A percentile compares a stretch with the other conserved stretches of the same genome.
phyloP scores from a whole-genome alignment of 2,329 filamentous ascomycete species.

The Purpureocillium takamizusanense region DNA sequence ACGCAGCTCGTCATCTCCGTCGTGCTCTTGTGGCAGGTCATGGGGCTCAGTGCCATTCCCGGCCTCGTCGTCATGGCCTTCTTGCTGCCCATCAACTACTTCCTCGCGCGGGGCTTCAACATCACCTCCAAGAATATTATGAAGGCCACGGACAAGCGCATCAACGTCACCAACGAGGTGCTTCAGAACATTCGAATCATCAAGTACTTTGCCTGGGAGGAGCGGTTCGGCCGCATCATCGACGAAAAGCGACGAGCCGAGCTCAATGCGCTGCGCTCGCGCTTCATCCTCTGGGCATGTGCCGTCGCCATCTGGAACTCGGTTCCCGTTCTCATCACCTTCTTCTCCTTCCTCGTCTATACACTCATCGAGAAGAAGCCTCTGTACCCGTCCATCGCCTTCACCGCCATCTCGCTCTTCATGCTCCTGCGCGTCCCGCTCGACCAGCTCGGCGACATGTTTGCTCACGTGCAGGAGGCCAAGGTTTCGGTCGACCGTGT shows the following conservation, averaged over 20 bases:
- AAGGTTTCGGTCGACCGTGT: constrained; percentile 96
- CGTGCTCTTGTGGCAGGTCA: constrained; percentile 74
- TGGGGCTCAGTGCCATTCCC: constrained; percentile 88
- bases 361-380: constrained; percentile 84
- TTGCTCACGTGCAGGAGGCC: constrained; percentile 93
- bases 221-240: constrained; percentile 76
- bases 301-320: constrained; percentile 96
- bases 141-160: constrained; percentile 87
- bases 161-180: constrained; percentile 93
- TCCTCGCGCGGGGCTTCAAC: constrained; percentile 77
- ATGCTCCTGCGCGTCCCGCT: constrained; percentile 86
- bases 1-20: constrained; percentile 80
- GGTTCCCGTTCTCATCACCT: constrained; percentile 88
- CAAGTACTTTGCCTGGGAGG: constrained; percentile 98
- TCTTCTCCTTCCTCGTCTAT: constrained; percentile 91
- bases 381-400: constrained; percentile 84
- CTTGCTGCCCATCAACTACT: constrained; percentile 83
- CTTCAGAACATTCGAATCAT: constrained; percentile 97
- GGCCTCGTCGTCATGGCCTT: constrained; percentile 85
- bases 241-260: constrained; percentile 80
- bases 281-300: constrained; percentile 85
- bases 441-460: constrained; percentile 96
- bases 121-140: constrained; percentile 85
- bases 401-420: constrained; percentile 93
- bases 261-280: constrained; percentile 65